phyloP scores from a whole-genome alignment of 2,329 filamentous ascomycete species.

The Pseudogymnoascus sp. region DNA sequence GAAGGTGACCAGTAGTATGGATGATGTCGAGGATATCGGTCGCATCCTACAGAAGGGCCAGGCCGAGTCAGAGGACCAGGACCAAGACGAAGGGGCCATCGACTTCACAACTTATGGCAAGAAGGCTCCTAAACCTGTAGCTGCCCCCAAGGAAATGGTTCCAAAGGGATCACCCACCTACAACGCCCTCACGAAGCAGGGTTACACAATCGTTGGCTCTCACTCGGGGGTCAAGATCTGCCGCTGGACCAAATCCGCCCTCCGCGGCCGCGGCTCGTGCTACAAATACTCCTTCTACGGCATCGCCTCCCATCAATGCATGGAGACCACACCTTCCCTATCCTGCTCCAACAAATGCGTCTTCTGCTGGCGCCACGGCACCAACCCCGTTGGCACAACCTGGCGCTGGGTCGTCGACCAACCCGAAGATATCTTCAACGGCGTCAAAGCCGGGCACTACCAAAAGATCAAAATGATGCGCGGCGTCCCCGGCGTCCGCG shows the following conservation, averaged over 20 bases:
- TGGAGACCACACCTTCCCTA: constrained; percentile 93
- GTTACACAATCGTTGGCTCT: constrained; percentile 88
- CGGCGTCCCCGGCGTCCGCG: constrained; percentile 83
- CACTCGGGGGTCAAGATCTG: constrained; percentile 97
- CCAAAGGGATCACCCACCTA: constrained; percentile 85
- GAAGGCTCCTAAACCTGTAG: constrained; percentile 33
- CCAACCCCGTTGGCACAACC: constrained; percentile 90
- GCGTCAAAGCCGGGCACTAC: constrained; percentile 87
- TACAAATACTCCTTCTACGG: constrained; percentile 99
- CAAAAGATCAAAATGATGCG: constrained; percentile 97
- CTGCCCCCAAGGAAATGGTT: constrained; percentile 77
- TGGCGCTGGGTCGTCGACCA: constrained; percentile 96
- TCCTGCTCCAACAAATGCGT: constrained; percentile 98
- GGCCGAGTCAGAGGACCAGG: constrained; percentile 23
- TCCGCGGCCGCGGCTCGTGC: constrained; percentile 86
- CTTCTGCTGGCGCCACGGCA: constrained; percentile 97
- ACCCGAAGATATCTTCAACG: constrained; percentile 79
- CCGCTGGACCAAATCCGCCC: constrained; percentile 94
- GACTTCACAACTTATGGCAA: constrained; percentile 75
- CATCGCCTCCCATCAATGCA: constrained; percentile 92
- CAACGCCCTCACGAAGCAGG: constrained; percentile 84
- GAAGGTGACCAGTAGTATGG: constrained; percentile 42
- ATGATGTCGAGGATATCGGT: constrained; percentile 80
- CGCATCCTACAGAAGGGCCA: constrained; percentile 48
- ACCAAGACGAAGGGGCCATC: constrained; percentile 50